Evolutionary conservation across 139 green algal genomes (phyloP).

Genomic region (Protoeuglena noctilucae): DNA sequence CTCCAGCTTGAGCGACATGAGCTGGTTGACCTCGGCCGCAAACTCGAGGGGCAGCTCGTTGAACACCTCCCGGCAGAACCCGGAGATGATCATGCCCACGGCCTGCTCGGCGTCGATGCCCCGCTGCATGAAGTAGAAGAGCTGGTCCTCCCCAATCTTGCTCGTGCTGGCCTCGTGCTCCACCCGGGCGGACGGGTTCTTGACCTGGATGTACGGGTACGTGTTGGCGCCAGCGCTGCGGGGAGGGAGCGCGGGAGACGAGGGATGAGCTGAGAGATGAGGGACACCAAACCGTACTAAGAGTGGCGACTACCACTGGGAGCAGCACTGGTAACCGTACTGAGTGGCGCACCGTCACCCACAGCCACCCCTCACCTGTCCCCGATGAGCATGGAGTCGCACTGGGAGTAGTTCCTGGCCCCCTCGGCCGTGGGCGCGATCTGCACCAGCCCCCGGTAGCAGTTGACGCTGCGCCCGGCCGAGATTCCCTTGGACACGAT

Average conservation of each 20-base stretch:
- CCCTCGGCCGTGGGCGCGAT: slow-evolving; percentile 54
- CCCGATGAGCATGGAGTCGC: slow-evolving; percentile 98
- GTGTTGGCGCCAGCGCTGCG: slow-evolving; percentile 95
- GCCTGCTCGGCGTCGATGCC: slow-evolving; percentile 81
- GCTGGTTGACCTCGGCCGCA: slow-evolving; percentile 89
- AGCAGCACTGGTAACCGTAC: no score
- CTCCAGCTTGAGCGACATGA: slow-evolving; percentile 99
- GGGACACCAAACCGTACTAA: no score
- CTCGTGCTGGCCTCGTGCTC: slow-evolving; percentile 93
- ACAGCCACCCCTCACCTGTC: no score
- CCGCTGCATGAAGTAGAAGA: slow-evolving; percentile 99
- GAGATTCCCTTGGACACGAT: slow-evolving; percentile 98
- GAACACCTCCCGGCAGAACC: slow-evolving; percentile 94
- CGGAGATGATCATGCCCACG: slow-evolving; percentile 92
- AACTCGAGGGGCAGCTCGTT: slow-evolving; percentile 98
- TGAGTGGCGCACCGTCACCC: no score
- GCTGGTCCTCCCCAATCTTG: slow-evolving; percentile 99
- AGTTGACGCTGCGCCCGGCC: slow-evolving; percentile 63
- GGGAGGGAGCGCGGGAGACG: no score
- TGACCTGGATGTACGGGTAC: slow-evolving; percentile 98
- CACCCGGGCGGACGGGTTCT: slow-evolving; percentile 70
- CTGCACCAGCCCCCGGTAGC: slow-evolving; percentile 76
- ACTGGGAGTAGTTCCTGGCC: slow-evolving; percentile 91
- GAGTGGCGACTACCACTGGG: no score
- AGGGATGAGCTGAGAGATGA: no score